Percentiles rank a stretch among this genome's conserved stretches.
These are phyloP conservation scores for Xylariales sp. DNA, from an alignment of 2,329 filamentous ascomycete species.

Conservation along the genomic window DNA sequence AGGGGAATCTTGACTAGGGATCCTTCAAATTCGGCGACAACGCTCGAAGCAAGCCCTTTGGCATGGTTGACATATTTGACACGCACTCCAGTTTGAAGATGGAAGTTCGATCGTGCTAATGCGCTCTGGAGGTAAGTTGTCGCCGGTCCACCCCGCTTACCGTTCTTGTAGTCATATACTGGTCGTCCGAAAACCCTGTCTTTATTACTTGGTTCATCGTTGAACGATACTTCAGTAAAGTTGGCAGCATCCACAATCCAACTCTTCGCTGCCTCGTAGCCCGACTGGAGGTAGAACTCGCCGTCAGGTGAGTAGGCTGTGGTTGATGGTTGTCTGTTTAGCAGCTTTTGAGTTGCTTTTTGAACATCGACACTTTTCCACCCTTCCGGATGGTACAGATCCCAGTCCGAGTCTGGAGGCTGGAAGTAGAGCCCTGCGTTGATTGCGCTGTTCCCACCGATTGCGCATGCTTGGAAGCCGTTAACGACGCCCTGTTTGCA, in stretches of 20 bases:
- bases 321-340: slow-evolving; percentile 37
- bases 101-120: slow-evolving; percentile 35
- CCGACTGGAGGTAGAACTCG: slow-evolving; percentile 41
- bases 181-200: slow-evolving; percentile 43
- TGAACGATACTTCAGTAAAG: slow-evolving; percentile 42
- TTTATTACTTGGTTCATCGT: slow-evolving; percentile 40
- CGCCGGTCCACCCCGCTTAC: slow-evolving; percentile 44
- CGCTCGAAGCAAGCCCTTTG: slow-evolving; percentile 34
- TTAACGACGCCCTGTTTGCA: slow-evolving; percentile 35
- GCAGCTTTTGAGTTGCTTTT: slow-evolving; percentile 39
- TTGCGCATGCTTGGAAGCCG: slow-evolving; percentile 43
- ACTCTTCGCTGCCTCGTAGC: slow-evolving; percentile 39
- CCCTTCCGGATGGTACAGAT: slow-evolving; percentile 41
- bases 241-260: slow-evolving; percentile 47
- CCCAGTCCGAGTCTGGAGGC: slow-evolving; percentile 48
- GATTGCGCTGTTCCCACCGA: slow-evolving; percentile 48
- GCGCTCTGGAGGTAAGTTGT: slow-evolving; percentile 46
- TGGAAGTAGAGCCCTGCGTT: slow-evolving; percentile 51
- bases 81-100: slow-evolving; percentile 36
- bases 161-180: slow-evolving; percentile 42
- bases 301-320: slow-evolving; percentile 39
- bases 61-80: slow-evolving; percentile 40
- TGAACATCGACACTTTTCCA: slow-evolving; percentile 48
- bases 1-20: slow-evolving; percentile 26
- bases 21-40: slow-evolving; percentile 32